phyloP scores from a whole-genome alignment of 2,329 filamentous ascomycete genomes.

The Fusarium virguliforme region DNA sequence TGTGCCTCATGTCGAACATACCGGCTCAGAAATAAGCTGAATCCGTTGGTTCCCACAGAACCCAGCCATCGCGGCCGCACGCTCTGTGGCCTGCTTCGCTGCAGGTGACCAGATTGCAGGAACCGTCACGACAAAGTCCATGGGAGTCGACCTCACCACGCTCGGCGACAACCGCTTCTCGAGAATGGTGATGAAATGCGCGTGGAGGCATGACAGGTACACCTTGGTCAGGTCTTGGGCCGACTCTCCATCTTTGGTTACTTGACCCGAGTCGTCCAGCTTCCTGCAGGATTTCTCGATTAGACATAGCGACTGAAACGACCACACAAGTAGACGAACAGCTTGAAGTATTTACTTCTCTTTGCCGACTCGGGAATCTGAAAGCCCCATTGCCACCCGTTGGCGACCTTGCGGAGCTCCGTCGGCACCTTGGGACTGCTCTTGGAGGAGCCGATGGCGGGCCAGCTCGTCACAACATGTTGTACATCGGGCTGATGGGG shows the following conservation, averaged over 20 bases:
- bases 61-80: slow-evolving; percentile 58
- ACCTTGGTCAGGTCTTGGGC: slow-evolving; percentile 57
- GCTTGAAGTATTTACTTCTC: slow-evolving; percentile 64
- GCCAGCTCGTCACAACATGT: slow-evolving; percentile 63
- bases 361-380: slow-evolving; percentile 61
- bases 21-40: slow-evolving; percentile 66
- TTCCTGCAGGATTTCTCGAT: slow-evolving; percentile 50
- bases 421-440: slow-evolving; percentile 66
- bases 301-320: slow-evolving; percentile 25
- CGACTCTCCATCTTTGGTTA: slow-evolving; percentile 55
- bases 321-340: slow-evolving; percentile 56
- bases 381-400: slow-evolving; percentile 66
- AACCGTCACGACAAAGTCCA: slow-evolving; percentile 71
- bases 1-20: slow-evolving; percentile 40
- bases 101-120: slow-evolving; percentile 73
- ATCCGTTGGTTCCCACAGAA: slow-evolving; percentile 62
- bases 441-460: slow-evolving; percentile 54
- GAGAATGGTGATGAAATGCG: slow-evolving; percentile 64
- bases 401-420: slow-evolving; percentile 61
- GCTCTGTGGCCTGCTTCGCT: slow-evolving; percentile 67
- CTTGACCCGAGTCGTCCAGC: slow-evolving; percentile 54
- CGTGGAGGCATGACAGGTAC: slow-evolving; percentile 66
- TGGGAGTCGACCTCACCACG: slow-evolving; percentile 61
- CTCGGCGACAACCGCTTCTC: slow-evolving; percentile 60
- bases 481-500: slow-evolving; percentile 57